Conservation (phyloP, 257 asterid genomes). For the Nicotiana undulata region DNA sequence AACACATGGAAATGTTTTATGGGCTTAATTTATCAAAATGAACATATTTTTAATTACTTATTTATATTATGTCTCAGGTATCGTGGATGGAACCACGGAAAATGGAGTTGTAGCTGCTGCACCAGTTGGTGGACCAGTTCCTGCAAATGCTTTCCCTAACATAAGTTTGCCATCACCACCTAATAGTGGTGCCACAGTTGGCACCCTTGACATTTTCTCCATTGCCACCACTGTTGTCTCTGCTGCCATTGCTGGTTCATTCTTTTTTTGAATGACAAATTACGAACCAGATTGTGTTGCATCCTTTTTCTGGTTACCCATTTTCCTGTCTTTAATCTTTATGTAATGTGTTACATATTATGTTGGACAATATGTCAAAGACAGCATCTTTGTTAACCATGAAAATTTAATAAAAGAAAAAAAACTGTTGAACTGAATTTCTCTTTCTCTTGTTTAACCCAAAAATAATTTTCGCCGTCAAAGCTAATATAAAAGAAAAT, state of each 20-base stretch:
- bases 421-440: background rate
- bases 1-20: too few relatives aligned
- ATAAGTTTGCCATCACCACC: conserved; percentile 20
- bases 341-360: background rate
- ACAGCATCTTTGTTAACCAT: conserved; percentile 3
- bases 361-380: conserved; percentile 4
- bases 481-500: too few relatives aligned
- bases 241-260: conserved; percentile 30
- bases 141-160: conserved; percentile 21
- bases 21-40: too few relatives aligned
- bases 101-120: conserved; percentile 22
- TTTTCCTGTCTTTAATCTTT: background rate
- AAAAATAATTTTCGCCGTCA: too few relatives aligned
- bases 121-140: conserved; percentile 49
- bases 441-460: too few relatives aligned
- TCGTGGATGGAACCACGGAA: conserved; percentile 4
- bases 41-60: background rate
- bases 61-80: background rate
- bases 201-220: conserved; percentile 7
- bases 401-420: background rate
- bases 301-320: background rate
- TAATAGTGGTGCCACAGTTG: conserved; percentile 8
- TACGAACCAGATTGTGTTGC: background rate
- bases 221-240: conserved; percentile 16
- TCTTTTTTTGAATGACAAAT: conserved; percentile 25